These are phyloP conservation scores for Penicillium sp. DNA, from an alignment of 2,329 filamentous ascomycete species.

Conservation along the genomic window DNA sequence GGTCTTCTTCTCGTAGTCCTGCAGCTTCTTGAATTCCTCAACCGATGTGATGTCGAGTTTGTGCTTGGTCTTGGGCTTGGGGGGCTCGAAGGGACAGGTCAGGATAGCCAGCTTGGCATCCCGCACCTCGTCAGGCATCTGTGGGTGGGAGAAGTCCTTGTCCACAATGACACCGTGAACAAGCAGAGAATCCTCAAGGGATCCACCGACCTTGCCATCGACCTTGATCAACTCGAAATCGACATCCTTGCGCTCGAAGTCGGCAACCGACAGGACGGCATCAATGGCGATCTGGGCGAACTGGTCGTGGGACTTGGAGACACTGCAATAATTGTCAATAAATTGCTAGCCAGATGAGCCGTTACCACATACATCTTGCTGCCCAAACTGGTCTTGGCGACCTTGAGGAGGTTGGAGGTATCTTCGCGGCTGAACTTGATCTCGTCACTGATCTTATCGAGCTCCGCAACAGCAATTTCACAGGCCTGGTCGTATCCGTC, in stretches of 20 bases:
- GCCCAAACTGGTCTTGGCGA: conserved; percentile 91
- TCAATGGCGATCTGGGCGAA: conserved; percentile 97
- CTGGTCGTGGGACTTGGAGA: conserved; percentile 97
- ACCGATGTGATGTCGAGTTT: conserved; percentile 97
- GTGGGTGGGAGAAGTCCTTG: conserved; percentile 99
- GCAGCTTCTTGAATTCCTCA: conserved; percentile 97
- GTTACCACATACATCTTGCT: conserved; percentile 73
- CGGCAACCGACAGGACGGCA: conserved; percentile 92
- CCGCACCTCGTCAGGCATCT: conserved; percentile 94
- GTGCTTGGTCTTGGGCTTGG: conserved; percentile 99
- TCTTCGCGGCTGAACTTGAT: conserved; percentile 81
- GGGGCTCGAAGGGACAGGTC: conserved; percentile 96
- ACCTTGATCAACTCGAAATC: conserved; percentile 99
- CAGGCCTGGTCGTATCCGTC: conserved; percentile 98
- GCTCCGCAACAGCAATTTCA: conserved; percentile 89
- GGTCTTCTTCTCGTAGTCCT: conserved; percentile 93
- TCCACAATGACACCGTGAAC: conserved; percentile 98
- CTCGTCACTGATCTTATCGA: conserved; percentile 89
- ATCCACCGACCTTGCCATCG: conserved; percentile 93
- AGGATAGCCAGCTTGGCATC: conserved; percentile 98
- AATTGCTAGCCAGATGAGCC: neutral
- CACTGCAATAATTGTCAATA: conserved; percentile 45
- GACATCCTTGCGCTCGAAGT: conserved; percentile 93
- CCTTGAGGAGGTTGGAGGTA: conserved; percentile 85
- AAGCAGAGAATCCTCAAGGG: conserved; percentile 88